Evolutionary conservation across 192 early-diverging fungal genomes (phyloP).

Genomic region (Powellomyces hirtus): DNA sequence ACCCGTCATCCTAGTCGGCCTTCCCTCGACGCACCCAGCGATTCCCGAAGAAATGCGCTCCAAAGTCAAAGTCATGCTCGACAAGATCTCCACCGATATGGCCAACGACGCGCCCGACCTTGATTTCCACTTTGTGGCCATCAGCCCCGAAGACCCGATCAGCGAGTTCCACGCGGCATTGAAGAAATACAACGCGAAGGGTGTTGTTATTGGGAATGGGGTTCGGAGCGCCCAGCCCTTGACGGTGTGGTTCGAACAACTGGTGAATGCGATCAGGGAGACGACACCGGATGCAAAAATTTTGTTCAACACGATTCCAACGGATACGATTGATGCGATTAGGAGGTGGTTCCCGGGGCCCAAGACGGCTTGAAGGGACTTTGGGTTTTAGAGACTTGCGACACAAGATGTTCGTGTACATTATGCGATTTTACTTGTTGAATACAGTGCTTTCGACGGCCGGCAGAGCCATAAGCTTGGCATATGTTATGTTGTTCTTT

Average conservation of each 20-base stretch:
- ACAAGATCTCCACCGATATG: not conserved
- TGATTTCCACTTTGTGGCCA: not conserved
- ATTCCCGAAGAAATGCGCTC: slow-evolving; percentile 1
- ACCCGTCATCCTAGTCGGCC: slow-evolving; percentile 13
- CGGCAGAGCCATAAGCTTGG: too few relatives aligned
- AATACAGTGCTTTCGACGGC: too few relatives aligned
- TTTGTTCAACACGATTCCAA: slow-evolving; percentile 8
- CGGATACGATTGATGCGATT: not conserved
- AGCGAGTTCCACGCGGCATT: not conserved
- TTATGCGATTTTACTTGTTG: too few relatives aligned
- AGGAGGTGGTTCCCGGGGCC: not conserved
- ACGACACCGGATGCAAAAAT: not conserved
- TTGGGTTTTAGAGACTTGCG: too few relatives aligned
- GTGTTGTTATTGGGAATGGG: slow-evolving; percentile 6
- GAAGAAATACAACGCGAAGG: not conserved
- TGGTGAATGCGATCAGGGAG: not conserved
- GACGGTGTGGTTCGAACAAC: slow-evolving; percentile 1
- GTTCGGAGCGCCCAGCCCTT: not conserved
- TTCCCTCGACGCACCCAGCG: slow-evolving; percentile 3
- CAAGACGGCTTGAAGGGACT: too few relatives aligned
- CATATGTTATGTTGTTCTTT: too few relatives aligned
- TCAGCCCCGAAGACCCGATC: not conserved
- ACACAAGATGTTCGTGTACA: too few relatives aligned
- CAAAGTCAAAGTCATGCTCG: not conserved
- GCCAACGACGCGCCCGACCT: not conserved